Evolutionary conservation across 2,329 filamentous ascomycete species (phyloP), one percentile per base, ranked within the genome.

Genomic region (Fusarium sp.): DNA sequence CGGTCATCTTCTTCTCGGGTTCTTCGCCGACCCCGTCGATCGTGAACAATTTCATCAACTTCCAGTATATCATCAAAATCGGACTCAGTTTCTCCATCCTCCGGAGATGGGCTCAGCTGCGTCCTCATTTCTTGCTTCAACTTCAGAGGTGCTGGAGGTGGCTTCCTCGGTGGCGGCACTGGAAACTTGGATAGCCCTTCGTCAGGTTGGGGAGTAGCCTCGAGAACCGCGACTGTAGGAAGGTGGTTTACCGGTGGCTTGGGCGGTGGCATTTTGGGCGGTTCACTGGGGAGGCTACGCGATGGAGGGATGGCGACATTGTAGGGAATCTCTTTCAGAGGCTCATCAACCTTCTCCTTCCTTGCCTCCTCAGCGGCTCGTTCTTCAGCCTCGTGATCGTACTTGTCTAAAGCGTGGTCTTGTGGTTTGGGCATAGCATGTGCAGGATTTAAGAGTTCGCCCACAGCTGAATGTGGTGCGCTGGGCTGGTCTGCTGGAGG

Each of bases 1-100:
- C 88, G 87, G 74, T 98, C 94, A 77, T 98, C 95, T 70, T 97
- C 94, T 80, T 95, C 94, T 58, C 95, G 89, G 6, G 95, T 97
- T 81, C 92, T 94, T 75, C 94, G 88, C 66, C 95, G 89, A 14
- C 95, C 95, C 70, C 95, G 89, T 58, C 90, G 85, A 18, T 88
- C 85, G 39, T 87, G 83, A 0, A 87, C 84, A 55, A 91, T 85
- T 71, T 92, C 91, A 48, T 91, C 88, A 7, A 92, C 90, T 70
- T 93, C 91, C 18, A 94, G 82, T 39, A 93, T 87, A 71, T 95
- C 92, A 66, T 96, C 94, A 75, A 95, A 96, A 72, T 97, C 95
- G 0, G 93, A 95, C 67, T 94, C 93, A 0, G 91, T 91, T 39
- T 90, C 88, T 5, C 89, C 87, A 18, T 91, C 90, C n/a, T 91